Base-by-base conservation (phyloP, 164 flowering plant species). In the Protea cynaroides region DNA sequence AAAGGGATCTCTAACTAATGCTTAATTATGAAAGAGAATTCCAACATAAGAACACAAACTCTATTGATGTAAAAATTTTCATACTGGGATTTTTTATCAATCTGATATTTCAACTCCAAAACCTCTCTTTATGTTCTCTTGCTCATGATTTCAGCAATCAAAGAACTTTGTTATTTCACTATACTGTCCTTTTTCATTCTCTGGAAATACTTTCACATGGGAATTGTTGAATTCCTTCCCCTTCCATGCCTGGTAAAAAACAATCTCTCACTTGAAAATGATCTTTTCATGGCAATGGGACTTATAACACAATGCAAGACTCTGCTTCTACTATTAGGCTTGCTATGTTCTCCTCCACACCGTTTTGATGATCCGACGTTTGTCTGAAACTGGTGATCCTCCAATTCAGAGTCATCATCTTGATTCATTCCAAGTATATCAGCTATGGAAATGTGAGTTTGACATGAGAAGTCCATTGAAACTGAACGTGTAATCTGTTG, bases 191-290 rank as follows among this genome's bases (percentile, higher is more conserved):
- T 18, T 9, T 25, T 34, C 12, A 46, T 46, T 9, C 50, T 9
- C 17, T 10, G 2, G 17, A 46, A 46, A 9, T 13, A 49, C 17
- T 22, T 46, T 72, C 56, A 70, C 18, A 67, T 21, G 23, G 77
- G 77, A 64, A 69, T 61, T 25, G 47, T 61, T 21, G 68, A 49
- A 55, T 65, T 70, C 40, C 72, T 64, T 57, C 67, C 76, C 66
- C 79, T 80, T 22, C 79, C 76, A 51, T 77, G 62, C 71, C 78
- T 78, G 38, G 71, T 57, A 21, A 80, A 74, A 36, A 74, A 64
- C 61, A 79, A 79, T 73, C 85, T 81, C 19, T 94, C 92, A 71
- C 88, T 79, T 0, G 97, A 86, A 65, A 80, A 69, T 5, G 97
- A 85, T 64, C 96, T 79, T 71, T 83, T 86, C 83, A 85, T 81